These are phyloP conservation scores for Paraphaeosphaeria sporulosa DNA, from an alignment of 2,329 filamentous ascomycete species.

Conservation along the genomic window DNA sequence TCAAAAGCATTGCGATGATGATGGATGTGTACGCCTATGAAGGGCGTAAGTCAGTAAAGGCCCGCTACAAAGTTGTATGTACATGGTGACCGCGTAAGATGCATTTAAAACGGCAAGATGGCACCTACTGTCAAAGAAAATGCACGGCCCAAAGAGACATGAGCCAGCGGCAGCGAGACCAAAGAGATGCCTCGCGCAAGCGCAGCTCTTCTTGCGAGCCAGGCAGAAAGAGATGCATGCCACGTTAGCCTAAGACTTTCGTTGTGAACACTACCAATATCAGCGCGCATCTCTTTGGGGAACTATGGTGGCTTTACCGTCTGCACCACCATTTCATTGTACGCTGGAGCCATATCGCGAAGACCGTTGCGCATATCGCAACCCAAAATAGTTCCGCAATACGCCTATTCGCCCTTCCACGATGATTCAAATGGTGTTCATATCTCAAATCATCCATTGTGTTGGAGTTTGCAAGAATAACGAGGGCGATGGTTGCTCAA, in stretches of 20 bases:
- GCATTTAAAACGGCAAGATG: neutral
- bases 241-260: neutral
- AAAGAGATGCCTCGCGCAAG: neutral
- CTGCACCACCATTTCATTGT: conserved; percentile 19
- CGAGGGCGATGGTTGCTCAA: conserved; percentile 3
- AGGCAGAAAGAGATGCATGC: neutral
- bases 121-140: conserved; percentile 15
- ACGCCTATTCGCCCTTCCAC: conserved; percentile 25
- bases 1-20: conserved; percentile 21
- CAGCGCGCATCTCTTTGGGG: neutral
- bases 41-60: conserved; percentile 12
- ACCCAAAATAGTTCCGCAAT: conserved; percentile 29
- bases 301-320: conserved; percentile 16
- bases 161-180: neutral
- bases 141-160: conserved; percentile 6
- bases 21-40: conserved; percentile 16
- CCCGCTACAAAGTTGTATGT: neutral
- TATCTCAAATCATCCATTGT: conserved; percentile 32
- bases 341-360: conserved; percentile 9
- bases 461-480: neutral
- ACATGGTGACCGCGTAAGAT: conserved; percentile 11
- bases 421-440: conserved; percentile 34
- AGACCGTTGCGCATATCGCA: conserved; percentile 18
- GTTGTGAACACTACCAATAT: neutral
- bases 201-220: conserved; percentile 7